A percentile compares a stretch with the other conserved stretches of the same genome.
Evolutionary conservation across 202 grass and related monocot genomes (phyloP).

Genomic region (Setaria viridis): DNA sequence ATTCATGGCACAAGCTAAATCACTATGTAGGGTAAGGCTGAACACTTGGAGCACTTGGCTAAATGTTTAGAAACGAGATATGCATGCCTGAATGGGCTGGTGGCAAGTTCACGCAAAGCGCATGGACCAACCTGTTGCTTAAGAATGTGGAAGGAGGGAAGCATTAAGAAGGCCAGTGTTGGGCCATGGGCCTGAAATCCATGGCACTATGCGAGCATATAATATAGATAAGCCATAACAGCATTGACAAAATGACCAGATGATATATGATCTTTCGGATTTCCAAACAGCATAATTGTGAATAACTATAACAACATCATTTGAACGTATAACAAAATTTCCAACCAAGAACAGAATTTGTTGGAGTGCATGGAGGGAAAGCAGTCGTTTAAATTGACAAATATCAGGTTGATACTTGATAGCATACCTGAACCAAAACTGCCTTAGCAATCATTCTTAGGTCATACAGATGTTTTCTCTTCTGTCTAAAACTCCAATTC

Average conservation of each 20-base stretch:
- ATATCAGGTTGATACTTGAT: constrained; percentile 20
- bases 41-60: constrained; percentile 26
- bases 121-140: constrained; percentile 17
- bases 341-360: constrained; percentile 16
- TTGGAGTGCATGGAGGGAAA: neutral
- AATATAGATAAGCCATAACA: neutral
- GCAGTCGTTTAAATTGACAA: neutral
- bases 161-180: constrained; percentile 30
- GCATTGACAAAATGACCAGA: neutral
- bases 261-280: neutral
- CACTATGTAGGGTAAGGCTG: constrained; percentile 12
- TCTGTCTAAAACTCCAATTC: neutral
- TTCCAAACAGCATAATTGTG: neutral
- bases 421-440: constrained; percentile 27
- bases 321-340: neutral
- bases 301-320: neutral
- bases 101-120: constrained; percentile 9
- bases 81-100: constrained; percentile 28
- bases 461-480: constrained; percentile 8
- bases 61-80: constrained; percentile 9
- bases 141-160: constrained; percentile 31
- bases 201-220: constrained; percentile 24
- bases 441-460: neutral
- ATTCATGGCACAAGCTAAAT: constrained; percentile 29
- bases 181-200: constrained; percentile 36